Percentiles rank a stretch among this genome's conserved stretches.
Evolutionary conservation across 345 rosid species (phyloP).

Genomic region (Punica granatum): DNA sequence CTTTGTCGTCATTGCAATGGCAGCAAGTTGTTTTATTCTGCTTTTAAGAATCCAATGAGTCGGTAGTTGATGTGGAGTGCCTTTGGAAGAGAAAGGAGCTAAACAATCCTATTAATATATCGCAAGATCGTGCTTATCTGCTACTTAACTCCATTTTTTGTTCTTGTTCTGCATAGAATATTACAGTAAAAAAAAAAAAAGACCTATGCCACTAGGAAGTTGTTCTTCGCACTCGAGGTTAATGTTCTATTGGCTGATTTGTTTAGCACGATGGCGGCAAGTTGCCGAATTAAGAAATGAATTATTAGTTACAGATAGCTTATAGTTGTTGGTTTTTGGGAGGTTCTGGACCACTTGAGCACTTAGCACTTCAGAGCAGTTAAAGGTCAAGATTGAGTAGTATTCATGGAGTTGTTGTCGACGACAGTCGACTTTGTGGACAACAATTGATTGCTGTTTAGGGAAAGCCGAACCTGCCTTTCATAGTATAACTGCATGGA

Average conservation of each 20-base stretch:
- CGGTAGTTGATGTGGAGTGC: background rate
- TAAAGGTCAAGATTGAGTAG: background rate
- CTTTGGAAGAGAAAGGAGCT: background rate
- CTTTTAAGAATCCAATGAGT: background rate
- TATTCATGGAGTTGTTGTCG: background rate
- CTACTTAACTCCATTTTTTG: background rate
- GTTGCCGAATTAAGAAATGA: background rate
- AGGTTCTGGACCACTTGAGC: background rate
- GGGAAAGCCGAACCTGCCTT: too few species aligned
- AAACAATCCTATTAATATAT: background rate
- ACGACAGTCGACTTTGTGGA: background rate
- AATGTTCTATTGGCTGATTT: too few species aligned
- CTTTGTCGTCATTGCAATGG: background rate
- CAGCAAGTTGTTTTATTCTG: background rate
- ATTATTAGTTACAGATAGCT: background rate
- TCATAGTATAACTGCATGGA: too few species aligned
- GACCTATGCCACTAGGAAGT: background rate
- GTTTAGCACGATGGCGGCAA: background rate
- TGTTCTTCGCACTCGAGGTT: background rate
- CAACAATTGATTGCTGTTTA: too few species aligned
- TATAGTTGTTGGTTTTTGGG: background rate
- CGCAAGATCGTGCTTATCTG: background rate
- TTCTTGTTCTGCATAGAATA: background rate
- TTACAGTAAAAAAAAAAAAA: background rate
- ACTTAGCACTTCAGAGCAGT: background rate